Conservation (phyloP, 2,329 filamentous ascomycete genomes). For the Parafenestella ontariensis region DNA sequence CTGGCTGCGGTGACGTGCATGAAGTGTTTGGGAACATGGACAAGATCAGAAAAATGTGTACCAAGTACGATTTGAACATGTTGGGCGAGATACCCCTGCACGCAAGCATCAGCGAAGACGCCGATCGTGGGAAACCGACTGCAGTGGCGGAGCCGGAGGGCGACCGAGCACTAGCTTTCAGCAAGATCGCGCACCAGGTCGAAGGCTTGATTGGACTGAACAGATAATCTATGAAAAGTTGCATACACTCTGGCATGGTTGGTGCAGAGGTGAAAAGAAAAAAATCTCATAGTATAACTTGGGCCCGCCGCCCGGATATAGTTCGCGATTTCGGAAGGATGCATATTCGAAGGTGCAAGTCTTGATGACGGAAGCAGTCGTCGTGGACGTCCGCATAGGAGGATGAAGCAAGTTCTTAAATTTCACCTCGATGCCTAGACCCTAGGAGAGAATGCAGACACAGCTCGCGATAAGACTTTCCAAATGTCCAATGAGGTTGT, state of each 20-base stretch:
- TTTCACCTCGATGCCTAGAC: too few species aligned
- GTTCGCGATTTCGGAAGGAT: too few species aligned
- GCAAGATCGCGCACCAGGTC: slow-evolving; percentile 68
- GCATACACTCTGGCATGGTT: background rate
- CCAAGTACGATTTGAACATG: slow-evolving; percentile 76
- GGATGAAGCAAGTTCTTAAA: too few species aligned
- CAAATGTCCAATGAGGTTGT: background rate
- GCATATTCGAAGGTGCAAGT: too few species aligned
- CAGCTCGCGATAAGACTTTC: too few species aligned
- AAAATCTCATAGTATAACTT: too few species aligned
- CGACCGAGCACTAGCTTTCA: slow-evolving; percentile 73
- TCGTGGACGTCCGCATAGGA: too few species aligned
- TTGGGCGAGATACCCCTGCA: slow-evolving; percentile 90
- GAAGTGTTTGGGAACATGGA: slow-evolving; percentile 65
- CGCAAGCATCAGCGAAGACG: slow-evolving; percentile 83
- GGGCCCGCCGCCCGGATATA: too few species aligned
- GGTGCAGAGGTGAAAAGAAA: too few species aligned
- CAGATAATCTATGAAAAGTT: background rate
- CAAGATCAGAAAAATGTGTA: slow-evolving; percentile 78
- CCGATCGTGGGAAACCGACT: slow-evolving; percentile 85
- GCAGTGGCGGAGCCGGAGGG: slow-evolving; percentile 85
- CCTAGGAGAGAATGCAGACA: too few species aligned
- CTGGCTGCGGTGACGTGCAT: slow-evolving; percentile 58
- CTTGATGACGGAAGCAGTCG: too few species aligned
- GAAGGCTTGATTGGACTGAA: slow-evolving; percentile 23